A percentile compares a stretch with the other conserved stretches of the same genome.
Conservation (phyloP, 2,329 filamentous ascomycete genomes). For the Pestalotiopsis sp. region DNA sequence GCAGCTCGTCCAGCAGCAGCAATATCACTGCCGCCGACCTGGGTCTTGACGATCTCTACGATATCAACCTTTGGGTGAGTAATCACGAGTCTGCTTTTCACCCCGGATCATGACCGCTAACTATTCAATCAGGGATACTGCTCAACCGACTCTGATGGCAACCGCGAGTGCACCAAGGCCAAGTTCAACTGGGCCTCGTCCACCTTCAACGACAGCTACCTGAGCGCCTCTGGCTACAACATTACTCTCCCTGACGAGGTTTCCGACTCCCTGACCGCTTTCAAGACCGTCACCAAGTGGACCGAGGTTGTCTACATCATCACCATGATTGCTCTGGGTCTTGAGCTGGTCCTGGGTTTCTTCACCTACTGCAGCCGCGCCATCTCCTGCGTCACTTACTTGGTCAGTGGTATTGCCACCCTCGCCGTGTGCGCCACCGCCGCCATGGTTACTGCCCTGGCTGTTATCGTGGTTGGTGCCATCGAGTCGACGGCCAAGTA, state of each 20-base stretch:
- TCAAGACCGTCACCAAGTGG: slow-evolving; percentile 76
- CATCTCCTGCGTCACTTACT: slow-evolving; percentile 79
- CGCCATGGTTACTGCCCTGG: slow-evolving; percentile 73
- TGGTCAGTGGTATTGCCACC: slow-evolving; percentile 68
- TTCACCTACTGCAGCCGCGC: slow-evolving; percentile 81
- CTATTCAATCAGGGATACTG: slow-evolving; percentile 66
- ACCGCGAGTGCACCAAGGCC: slow-evolving; percentile 68
- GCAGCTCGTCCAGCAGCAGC: slow-evolving; percentile 16
- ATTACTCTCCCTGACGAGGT: slow-evolving; percentile 70
- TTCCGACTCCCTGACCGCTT: slow-evolving; percentile 68
- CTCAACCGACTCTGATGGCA: slow-evolving; percentile 56
- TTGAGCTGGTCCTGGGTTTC: slow-evolving; percentile 77
- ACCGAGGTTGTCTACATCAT: slow-evolving; percentile 81
- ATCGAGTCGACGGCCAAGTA: slow-evolving; percentile 67
- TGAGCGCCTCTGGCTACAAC: slow-evolving; percentile 57
- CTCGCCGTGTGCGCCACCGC: slow-evolving; percentile 62
- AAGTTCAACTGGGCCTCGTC: slow-evolving; percentile 78
- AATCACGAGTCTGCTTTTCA: neutral
- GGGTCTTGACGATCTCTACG: slow-evolving; percentile 74
- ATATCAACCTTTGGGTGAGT: slow-evolving; percentile 70
- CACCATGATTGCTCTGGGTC: slow-evolving; percentile 67
- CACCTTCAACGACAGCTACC: slow-evolving; percentile 65
- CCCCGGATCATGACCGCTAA: neutral
- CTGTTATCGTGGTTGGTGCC: slow-evolving; percentile 67
- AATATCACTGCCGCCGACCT: slow-evolving; percentile 62